Conservation (phyloP, 257 asterid genomes). For the Pogostemon cablin region DNA sequence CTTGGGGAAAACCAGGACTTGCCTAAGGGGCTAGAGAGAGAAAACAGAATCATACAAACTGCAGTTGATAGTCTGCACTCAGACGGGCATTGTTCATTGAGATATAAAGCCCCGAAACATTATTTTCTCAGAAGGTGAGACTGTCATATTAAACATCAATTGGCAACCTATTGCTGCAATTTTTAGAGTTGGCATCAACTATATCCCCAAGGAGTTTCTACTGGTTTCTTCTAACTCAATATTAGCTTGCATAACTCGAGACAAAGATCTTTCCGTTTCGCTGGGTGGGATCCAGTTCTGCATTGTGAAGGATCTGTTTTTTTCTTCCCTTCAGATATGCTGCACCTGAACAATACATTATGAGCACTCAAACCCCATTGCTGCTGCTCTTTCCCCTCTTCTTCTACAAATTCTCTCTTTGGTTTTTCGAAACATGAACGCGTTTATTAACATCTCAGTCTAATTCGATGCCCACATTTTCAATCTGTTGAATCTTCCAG, state of each 20-base stretch:
- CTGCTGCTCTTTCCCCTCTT: constrained; percentile 94
- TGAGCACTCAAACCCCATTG: constrained; percentile 99
- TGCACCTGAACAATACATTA: constrained; percentile 98
- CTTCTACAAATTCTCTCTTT: constrained; percentile 6
- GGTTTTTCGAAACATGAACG: background rate
- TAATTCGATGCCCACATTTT: constrained; percentile 28
- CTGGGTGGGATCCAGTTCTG: too few species aligned
- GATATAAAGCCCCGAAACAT: constrained; percentile 95
- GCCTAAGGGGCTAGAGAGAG: constrained; percentile 90
- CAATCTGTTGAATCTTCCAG: constrained; percentile 87
- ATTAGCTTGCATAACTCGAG: background rate
- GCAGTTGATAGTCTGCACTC: constrained; percentile 92
- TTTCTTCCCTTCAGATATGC: constrained; percentile 59
- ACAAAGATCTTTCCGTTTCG: too few species aligned
- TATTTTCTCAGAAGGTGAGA: constrained; percentile 90
- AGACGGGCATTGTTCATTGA: constrained; percentile 91
- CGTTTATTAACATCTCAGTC: constrained; percentile 15
- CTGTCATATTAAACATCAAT: background rate
- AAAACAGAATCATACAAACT: constrained; percentile 86
- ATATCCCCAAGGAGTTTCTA: constrained; percentile 90
- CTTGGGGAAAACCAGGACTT: constrained; percentile 64
- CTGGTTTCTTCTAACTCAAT: constrained; percentile 37
- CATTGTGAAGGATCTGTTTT: background rate
- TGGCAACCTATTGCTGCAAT: background rate
- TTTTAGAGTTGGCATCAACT: constrained; percentile 89